phyloP scores from a whole-genome alignment of 495 filamentous ascomycete genomes.

The Neurospora sp. region DNA sequence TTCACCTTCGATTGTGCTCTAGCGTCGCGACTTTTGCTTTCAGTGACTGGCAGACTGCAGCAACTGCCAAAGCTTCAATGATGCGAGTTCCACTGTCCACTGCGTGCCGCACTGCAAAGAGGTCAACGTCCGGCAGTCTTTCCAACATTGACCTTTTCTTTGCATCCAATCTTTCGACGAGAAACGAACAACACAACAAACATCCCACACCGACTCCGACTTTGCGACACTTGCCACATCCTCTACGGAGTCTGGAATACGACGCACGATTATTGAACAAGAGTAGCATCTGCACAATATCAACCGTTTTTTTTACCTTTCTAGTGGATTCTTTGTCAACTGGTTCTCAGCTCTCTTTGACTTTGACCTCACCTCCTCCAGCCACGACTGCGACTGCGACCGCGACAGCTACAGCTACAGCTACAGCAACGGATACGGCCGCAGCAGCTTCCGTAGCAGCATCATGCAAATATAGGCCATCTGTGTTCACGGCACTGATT shows the following conservation, averaged over 20 bases:
- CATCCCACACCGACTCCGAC: background rate
- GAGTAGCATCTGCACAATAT: background rate
- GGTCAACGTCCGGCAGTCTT: background rate
- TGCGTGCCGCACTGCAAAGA: background rate
- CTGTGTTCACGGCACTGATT: background rate
- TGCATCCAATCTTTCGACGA: background rate
- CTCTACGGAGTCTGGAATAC: background rate
- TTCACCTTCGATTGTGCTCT: background rate
- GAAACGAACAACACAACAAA: background rate
- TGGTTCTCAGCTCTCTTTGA: background rate
- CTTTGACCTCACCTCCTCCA: background rate
- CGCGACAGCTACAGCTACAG: background rate
- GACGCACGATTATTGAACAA: background rate
- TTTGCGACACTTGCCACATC: background rate
- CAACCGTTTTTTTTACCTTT: background rate
- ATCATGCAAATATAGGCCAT: background rate
- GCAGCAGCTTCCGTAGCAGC: background rate
- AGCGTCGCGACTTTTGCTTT: background rate
- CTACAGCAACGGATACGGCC: background rate
- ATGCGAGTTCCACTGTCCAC: background rate
- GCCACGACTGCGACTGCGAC: background rate
- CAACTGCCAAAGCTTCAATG: background rate
- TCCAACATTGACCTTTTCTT: background rate
- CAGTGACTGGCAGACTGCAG: background rate
- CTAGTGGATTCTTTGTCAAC: background rate